Evolutionary conservation across 2,329 filamentous ascomycete species (phyloP), one percentile per base, ranked within the genome.

Genomic region (Pezicula rhizophila): DNA sequence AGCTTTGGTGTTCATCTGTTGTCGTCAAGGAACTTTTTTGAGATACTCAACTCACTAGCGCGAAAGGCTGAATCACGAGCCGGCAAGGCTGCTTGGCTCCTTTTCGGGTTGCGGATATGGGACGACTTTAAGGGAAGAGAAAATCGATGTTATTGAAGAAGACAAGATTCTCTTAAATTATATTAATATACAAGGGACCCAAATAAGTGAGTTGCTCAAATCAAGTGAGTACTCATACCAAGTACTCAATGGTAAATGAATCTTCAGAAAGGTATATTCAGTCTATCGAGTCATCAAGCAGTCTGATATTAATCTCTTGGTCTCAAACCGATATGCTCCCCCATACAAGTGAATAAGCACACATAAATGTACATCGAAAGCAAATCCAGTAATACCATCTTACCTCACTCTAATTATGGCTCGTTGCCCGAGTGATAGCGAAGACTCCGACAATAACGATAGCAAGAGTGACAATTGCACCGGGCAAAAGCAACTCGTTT

Each of bases 381-480:
- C 46, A 48, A 51, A 53, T 38, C n/a, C 35, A 15, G 35, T 5
- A 38, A 8, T 48, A 25, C 45, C 49, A 39, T 48, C 18, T 35
- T 47, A 39, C 46, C 43, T 33, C 46, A 52, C 46, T 43, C 41
- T 43, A 52, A 60, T 66, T 72, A 60, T 74, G 70, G 52, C 69
- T 74, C 14, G 70, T 76, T 38, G 84, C 72, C 56, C 90, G 82
- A 52, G 88, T 84, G 61, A 99, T 82, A 38, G 90, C 84, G 71
- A 99, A 99, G 10, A 97, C 92, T 56, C 88, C 89, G 37, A 95
- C 77, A 68, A 99, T 96, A 34, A 96, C 91, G 39, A 95, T 89
- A 8, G 92, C 93, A 63, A 99, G 71, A n/a, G 91, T 91, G 49
- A 93, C 90, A 65, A 99, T 92, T 17, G 93, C 93, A 57, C 93